Conservation (phyloP, 2,329 filamentous ascomycete genomes). For the Penicillium digitatum region DNA sequence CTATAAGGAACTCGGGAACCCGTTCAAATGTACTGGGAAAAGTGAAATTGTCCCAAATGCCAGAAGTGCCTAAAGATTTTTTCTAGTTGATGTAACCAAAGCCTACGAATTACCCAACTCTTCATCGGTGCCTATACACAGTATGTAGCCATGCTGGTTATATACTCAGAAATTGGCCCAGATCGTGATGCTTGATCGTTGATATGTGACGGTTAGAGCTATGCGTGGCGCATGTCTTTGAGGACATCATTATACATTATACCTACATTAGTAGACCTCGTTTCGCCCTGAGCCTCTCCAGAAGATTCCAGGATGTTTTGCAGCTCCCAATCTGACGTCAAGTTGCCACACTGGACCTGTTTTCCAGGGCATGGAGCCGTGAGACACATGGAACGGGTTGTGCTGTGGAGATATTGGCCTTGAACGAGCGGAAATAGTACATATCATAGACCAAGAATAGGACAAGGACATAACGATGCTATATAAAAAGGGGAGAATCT, state of each 20-base stretch:
- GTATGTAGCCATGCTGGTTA: background rate
- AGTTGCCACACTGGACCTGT: constrained; percentile 17
- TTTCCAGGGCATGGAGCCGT: background rate
- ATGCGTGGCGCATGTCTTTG: no score
- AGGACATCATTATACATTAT: no score
- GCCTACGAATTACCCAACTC: background rate
- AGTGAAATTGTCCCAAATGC: background rate
- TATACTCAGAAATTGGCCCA: background rate
- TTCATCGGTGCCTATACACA: background rate
- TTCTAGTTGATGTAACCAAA: background rate
- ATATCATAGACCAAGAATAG: background rate
- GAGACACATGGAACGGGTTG: constrained; percentile 4
- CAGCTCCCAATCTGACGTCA: constrained; percentile 20
- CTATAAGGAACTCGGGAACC: background rate
- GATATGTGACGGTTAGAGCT: background rate
- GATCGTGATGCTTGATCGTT: background rate
- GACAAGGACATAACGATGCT: background rate
- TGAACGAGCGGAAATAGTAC: background rate
- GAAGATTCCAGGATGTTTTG: background rate
- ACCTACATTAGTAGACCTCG: background rate
- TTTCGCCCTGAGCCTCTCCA: no score
- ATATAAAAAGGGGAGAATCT: background rate
- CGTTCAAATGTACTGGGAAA: background rate
- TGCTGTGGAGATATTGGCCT: constrained; percentile 7
- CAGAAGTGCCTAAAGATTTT: background rate